Evolutionary conservation across 371 early-diverging fungal genomes (phyloP).

Genomic region (Rozella allomycis): DNA sequence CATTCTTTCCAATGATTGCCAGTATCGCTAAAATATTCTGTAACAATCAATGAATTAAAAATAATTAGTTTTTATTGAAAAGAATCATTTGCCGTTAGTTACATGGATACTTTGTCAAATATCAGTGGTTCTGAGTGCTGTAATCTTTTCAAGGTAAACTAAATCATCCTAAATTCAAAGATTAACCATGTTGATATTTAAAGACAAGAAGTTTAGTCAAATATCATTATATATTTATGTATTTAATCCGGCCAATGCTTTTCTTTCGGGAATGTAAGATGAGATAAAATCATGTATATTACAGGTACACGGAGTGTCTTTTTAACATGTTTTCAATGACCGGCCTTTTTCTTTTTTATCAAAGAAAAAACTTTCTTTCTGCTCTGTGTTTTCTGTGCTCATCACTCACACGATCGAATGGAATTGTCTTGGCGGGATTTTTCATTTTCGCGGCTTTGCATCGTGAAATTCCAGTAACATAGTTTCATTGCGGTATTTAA

Average conservation of each 20-base stretch:
- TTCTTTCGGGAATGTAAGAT: neutral
- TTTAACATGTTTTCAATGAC: conserved; percentile 55
- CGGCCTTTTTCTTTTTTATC: conserved; percentile 38
- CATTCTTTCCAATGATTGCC: conserved; percentile 76
- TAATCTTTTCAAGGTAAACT: conserved; percentile 1
- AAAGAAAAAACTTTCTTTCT: conserved; percentile 23
- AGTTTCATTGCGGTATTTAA: neutral
- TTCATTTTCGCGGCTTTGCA: no score
- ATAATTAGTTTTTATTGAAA: neutral
- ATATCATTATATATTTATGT: neutral
- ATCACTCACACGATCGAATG: conserved; percentile 52
- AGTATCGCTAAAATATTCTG: conserved; percentile 25
- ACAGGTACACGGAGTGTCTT: conserved; percentile 58
- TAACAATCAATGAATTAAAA: conserved; percentile 6
- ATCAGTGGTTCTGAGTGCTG: conserved; percentile 10
- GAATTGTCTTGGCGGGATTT: conserved; percentile 52
- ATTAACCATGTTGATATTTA: neutral
- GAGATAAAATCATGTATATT: neutral
- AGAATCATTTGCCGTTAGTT: neutral
- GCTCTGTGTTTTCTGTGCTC: conserved; percentile 38
- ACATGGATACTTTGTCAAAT: neutral
- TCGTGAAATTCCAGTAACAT: conserved; percentile 19
- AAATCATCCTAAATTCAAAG: neutral
- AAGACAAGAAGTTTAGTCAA: neutral
- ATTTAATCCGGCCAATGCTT: neutral